A percentile compares a stretch with the other conserved stretches of the same genome.
phyloP scores from a whole-genome alignment of 495 filamentous ascomycete species.

The Lasiosphaeria ovina region DNA sequence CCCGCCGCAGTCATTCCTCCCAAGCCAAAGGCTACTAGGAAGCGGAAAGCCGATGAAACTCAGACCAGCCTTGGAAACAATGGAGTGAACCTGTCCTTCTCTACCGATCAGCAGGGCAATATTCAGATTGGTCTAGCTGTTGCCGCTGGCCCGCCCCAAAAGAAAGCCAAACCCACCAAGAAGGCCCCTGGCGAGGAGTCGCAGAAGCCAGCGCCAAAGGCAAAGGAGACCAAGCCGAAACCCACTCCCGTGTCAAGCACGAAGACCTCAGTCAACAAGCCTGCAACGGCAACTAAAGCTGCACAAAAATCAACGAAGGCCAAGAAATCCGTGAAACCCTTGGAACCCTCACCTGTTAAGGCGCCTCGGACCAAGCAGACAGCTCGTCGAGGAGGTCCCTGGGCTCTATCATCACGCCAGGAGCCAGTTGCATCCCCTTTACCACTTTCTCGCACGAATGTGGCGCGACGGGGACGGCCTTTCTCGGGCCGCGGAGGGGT shows the following conservation, averaged over 20 bases:
- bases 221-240: not conserved
- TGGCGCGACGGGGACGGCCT: constrained; percentile 9
- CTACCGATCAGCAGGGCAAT: constrained; percentile 13
- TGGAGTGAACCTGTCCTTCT: constrained; percentile 17
- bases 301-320: not conserved
- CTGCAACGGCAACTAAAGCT: constrained; percentile 3
- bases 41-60: constrained; percentile 34
- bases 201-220: constrained; percentile 5
- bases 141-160: constrained; percentile 8
- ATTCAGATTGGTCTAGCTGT: constrained; percentile 7
- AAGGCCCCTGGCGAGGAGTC: constrained; percentile 2
- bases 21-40: constrained; percentile 11
- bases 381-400: constrained; percentile 10
- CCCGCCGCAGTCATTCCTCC: not conserved
- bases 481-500: constrained; percentile 7
- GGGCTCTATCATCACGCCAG: constrained; percentile 2
- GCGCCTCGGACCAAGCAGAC: constrained; percentile 15
- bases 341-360: not conserved
- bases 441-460: not conserved
- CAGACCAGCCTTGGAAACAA: constrained; percentile 2
- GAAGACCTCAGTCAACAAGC: constrained; percentile 5
- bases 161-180: constrained; percentile 20
- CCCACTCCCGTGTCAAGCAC: not conserved
- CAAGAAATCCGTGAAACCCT: not conserved
- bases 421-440: not conserved